phyloP scores from a whole-genome alignment of 192 early-diverging fungal species.

The Coemansia sp. region DNA sequence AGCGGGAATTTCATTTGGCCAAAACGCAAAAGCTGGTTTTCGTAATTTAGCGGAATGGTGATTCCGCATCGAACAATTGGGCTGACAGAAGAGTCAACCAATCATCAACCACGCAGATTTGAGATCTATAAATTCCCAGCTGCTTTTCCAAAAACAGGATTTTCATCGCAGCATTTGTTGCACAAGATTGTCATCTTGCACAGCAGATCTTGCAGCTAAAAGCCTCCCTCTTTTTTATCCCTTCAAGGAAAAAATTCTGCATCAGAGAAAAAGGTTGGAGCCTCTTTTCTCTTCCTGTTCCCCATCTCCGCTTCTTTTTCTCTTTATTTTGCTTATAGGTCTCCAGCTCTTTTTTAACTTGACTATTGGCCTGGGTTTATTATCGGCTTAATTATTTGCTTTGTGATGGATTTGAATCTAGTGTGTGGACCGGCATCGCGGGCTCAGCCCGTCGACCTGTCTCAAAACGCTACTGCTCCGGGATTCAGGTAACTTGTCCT shows the following conservation, averaged over 20 bases:
- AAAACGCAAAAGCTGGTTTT: background rate
- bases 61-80: background rate
- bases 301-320: constrained; percentile 1
- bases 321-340: background rate
- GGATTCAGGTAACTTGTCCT: constrained; percentile 1
- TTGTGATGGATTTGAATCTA: constrained; percentile 45
- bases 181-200: constrained; percentile 28
- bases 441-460: background rate
- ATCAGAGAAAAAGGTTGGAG: constrained; percentile 3
- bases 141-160: background rate
- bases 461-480: background rate
- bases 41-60: background rate
- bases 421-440: constrained; percentile 26
- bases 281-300: constrained; percentile 13
- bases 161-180: background rate
- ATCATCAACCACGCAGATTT: constrained; percentile 16
- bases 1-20: background rate
- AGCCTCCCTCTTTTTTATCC: constrained; percentile 11
- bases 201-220: constrained; percentile 1
- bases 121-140: constrained; percentile 13
- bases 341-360: background rate
- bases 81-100: background rate
- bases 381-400: background rate
- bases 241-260: background rate
- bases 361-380: background rate